A percentile compares a stretch with the other conserved stretches of the same genome.
phyloP scores from a whole-genome alignment of 306 rosid genomes.

The Gastrolobium villosum region DNA sequence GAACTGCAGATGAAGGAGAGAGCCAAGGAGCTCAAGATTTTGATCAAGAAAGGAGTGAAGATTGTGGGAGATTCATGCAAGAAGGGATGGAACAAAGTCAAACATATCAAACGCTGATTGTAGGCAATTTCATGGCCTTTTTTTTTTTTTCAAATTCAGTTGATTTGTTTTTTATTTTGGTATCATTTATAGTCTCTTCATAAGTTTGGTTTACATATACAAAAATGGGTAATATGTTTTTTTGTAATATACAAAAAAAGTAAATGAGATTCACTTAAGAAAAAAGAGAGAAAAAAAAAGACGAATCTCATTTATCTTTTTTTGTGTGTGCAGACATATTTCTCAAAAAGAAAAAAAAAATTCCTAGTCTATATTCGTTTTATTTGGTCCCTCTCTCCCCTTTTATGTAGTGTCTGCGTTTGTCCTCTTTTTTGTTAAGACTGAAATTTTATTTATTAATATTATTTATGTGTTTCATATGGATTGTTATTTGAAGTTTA shows the following conservation, averaged over 20 bases:
- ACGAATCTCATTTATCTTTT: too few relatives aligned
- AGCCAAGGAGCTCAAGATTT: constrained; percentile 61
- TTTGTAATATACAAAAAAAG: too few relatives aligned
- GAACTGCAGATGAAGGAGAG: constrained; percentile 67
- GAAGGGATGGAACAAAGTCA: constrained; percentile 84
- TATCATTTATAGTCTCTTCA: neutral
- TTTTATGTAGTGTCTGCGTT: neutral
- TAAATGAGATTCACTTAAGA: too few relatives aligned
- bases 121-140: too few relatives aligned
- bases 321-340: too few relatives aligned
- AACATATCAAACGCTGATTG: constrained; percentile 59
- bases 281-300: too few relatives aligned
- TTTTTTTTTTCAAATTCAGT: neutral
- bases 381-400: neutral
- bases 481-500: constrained; percentile 14
- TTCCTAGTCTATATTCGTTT: neutral
- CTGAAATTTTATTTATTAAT: neutral
- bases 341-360: too few relatives aligned
- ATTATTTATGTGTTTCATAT: neutral
- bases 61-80: constrained; percentile 77
- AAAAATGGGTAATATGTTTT: too few relatives aligned
- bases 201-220: constrained; percentile 40
- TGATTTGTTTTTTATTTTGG: neutral
- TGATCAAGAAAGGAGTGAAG: constrained; percentile 70
- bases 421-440: neutral